Evolutionary conservation across 2,329 filamentous ascomycete genomes (phyloP), one percentile per base, ranked within the genome.

Genomic region (Phaeoacremonium minimum): DNA sequence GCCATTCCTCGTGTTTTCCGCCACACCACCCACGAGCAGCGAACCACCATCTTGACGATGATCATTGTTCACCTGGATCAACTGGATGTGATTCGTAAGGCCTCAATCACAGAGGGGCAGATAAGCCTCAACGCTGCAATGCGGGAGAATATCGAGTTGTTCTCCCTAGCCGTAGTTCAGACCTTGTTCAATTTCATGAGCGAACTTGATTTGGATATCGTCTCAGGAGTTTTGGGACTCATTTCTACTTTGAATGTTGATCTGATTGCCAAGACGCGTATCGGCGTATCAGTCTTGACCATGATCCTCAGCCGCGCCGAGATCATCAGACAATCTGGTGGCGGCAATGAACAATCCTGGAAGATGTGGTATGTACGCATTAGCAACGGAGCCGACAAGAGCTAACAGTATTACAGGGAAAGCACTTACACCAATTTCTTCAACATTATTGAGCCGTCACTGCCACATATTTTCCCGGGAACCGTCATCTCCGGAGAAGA

Each of bases 271-370:
- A 83, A 84, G 55, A 95, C 89, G 17, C 85, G 88, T 55, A 85
- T 95, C 46, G 93, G 93, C 29, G 76, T 95, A 32, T 87, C 84
- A 18, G 85, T 97, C 63, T 71, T 98, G 51, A 97, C 91, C 2
- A 91, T 96, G 74, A 83, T 98, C 44, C 77, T 97, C 42, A 95
- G 88, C 52, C 87, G 93, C 44, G 91, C 93, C 20, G 91, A 96
- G 62, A 82, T 97, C 20, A 77, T 96, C 48, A 95, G 94, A 64
- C 87, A 95, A 58, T 81, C 80, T 35, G 80, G 81, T 13, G 73
- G 75, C 35, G 78, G 82, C 15, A 77, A 76, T 35, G 79, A 90
- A 41, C 74, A 81, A 42, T 78, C 87, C 45, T 89, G 86, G 79
- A 76, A 83, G 43, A 81, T 91, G 53, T 97, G 91, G 87, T 81